Evolutionary conservation across 208 protist species (phyloP).

Genomic region (Trypanosoma rangeli): DNA sequence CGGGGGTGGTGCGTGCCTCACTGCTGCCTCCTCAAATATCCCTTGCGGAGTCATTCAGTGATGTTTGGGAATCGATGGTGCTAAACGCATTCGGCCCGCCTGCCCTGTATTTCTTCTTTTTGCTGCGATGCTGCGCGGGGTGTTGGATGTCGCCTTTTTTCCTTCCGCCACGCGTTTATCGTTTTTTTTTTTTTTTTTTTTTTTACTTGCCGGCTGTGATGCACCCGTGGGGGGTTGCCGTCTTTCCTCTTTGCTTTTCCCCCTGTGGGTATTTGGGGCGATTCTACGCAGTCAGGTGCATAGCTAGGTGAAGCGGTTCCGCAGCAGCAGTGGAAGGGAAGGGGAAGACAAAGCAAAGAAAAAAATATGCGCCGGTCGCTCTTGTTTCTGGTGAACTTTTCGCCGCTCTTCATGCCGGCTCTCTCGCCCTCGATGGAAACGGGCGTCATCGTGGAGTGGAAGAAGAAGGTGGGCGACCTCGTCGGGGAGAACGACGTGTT

Average conservation of each 20-base stretch:
- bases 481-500: slow-evolving; percentile 94
- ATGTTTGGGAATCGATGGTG: background rate
- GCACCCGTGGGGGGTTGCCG: too few species aligned
- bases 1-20: background rate
- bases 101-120: background rate
- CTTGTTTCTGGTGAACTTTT: slow-evolving; percentile 69
- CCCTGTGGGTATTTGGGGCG: background rate
- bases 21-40: background rate
- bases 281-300: background rate
- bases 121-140: background rate
- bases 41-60: too few species aligned
- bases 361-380: slow-evolving; percentile 58
- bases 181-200: too few species aligned
- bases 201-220: too few species aligned
- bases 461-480: slow-evolving; percentile 91
- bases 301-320: background rate
- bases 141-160: background rate
- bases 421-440: slow-evolving; percentile 90
- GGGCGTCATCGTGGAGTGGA: slow-evolving; percentile 87
- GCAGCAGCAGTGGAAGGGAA: background rate
- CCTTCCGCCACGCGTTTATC: background rate
- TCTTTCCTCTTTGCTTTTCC: background rate
- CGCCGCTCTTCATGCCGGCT: slow-evolving; percentile 85
- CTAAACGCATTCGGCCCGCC: background rate
- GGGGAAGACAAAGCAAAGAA: background rate